Evolutionary conservation across 2,329 filamentous ascomycete species (phyloP), one percentile per base, ranked within the genome.

Genomic region (Microcera coccophila): DNA sequence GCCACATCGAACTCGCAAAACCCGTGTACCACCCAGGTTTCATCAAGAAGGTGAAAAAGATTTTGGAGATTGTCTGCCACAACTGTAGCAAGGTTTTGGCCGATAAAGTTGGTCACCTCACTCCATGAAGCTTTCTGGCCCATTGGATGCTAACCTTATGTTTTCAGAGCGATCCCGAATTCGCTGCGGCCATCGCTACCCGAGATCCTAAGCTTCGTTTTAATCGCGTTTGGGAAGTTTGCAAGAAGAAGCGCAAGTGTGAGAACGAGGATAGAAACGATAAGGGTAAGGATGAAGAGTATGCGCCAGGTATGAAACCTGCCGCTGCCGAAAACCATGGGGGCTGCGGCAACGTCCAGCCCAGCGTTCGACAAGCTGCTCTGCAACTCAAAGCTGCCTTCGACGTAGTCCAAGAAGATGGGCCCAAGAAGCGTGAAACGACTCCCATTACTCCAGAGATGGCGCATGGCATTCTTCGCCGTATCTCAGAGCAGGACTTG

Each of bases 1-100:
- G 93, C 52, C 94, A 98, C 70, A 98, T 98, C 60, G 94, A 98
- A 71, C 79, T 99, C 56, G 90, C 93, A 32, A 90, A 89, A 64
- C 93, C 94, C 42, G 93, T 98, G 58, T 99, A 87, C 68, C 93
- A 99, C 59, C 72, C 76, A 74, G 93, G 93, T 61, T 99, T 96
- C 71, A 86, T 99, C 73, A 94, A 88, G 68, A 97, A 97, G 75
- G 90, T 95, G 71, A 98, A 99, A 78, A 98, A 97, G 77, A 82
- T 99, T 60, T 76, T 98, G 68, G 94, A 98, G 78, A 93, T 90
- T 58, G 90, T 98, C 68, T 98, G 94, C 79, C 90, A 95, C 74
- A 96, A 94, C 70, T 98, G 94, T 78, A 91, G 90, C 72, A 95
- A 93, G 76, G 88, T 97, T 64, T 81, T 95, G 76, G 85, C 90